A percentile compares a stretch with the other conserved stretches of the same genome.
phyloP scores from a whole-genome alignment of 2,329 filamentous ascomycete genomes.

The Canariomyces notabilis region DNA sequence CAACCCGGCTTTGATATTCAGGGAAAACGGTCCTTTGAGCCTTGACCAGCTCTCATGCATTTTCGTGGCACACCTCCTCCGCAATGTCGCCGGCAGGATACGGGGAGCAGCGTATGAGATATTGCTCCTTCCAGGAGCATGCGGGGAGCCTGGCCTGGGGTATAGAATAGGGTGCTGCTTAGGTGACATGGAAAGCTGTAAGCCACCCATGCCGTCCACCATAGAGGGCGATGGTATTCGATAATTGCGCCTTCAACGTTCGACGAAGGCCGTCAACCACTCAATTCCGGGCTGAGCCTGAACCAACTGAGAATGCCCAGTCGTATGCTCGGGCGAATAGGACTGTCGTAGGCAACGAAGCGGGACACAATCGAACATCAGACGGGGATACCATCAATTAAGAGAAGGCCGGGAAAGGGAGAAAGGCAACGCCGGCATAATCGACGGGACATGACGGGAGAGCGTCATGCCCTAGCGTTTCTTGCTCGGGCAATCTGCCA shows the following conservation, averaged over 20 bases:
- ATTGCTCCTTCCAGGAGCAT: not conserved
- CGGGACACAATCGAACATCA: not conserved
- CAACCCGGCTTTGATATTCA: conserved; percentile 1
- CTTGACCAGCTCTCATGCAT: conserved; percentile 17
- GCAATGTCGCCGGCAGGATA: not conserved
- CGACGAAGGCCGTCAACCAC: no score
- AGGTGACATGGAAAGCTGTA: not conserved
- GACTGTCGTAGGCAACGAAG: not conserved
- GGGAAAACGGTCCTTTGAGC: conserved; percentile 1
- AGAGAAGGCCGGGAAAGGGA: not conserved
- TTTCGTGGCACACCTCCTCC: conserved; percentile 14
- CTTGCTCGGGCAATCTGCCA: conserved; percentile 47
- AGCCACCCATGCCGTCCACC: no score
- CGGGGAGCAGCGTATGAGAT: not conserved
- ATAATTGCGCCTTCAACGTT: no score
- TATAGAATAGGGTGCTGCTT: not conserved
- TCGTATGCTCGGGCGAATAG: not conserved
- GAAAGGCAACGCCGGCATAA: not conserved
- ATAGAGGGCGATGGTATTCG: no score
- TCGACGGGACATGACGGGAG: conserved; percentile 5
- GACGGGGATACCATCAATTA: not conserved
- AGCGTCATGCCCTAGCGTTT: conserved; percentile 14
- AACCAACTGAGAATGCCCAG: not conserved
- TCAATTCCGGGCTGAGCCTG: no score
- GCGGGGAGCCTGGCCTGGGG: not conserved